phyloP scores from a whole-genome alignment of 306 rosid genomes.

The Cucurbita maxima region DNA sequence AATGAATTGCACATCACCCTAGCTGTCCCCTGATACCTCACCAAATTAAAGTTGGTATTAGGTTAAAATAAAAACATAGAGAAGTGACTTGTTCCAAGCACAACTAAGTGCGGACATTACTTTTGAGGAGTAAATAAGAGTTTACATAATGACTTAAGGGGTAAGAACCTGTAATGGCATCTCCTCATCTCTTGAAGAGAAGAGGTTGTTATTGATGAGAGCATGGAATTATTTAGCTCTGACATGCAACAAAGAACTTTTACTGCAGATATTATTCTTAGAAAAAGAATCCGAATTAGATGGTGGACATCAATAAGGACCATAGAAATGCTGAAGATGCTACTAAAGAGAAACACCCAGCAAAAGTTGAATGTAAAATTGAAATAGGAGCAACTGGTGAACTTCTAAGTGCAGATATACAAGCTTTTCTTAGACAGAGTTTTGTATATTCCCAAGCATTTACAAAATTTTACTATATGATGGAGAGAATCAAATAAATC shows the following conservation, averaged over 20 bases:
- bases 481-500: background rate
- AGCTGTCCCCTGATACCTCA: constrained; percentile 89
- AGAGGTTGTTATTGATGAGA: background rate
- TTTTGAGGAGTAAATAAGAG: background rate
- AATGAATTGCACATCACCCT: constrained; percentile 83
- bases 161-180: background rate
- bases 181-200: background rate
- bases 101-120: background rate
- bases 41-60: constrained; percentile 9
- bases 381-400: background rate
- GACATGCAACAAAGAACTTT: background rate
- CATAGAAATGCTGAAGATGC: background rate
- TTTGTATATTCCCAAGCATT: background rate
- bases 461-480: background rate
- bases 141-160: background rate
- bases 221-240: background rate
- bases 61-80: background rate
- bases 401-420: background rate
- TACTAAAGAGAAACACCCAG: background rate
- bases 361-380: background rate
- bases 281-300: background rate
- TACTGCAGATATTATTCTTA: background rate
- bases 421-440: background rate
- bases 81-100: background rate
- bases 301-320: background rate